Percentiles rank a stretch among this genome's conserved stretches.
Evolutionary conservation across 495 filamentous ascomycete genomes (phyloP).

Genomic region (Margaritispora aquatica): DNA sequence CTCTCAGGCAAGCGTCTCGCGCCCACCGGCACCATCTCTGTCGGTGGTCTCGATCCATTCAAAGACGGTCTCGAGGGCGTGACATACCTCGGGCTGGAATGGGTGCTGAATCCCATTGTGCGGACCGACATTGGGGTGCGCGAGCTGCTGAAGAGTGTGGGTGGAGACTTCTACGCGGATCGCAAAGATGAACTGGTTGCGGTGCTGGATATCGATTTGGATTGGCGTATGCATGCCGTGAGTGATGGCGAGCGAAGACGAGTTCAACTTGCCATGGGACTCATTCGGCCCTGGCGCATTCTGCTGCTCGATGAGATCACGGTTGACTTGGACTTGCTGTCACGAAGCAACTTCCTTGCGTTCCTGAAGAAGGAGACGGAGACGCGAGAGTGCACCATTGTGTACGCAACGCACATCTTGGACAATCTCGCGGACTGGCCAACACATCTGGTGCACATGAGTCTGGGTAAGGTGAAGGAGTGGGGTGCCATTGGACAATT

Average conservation of each 20-base stretch:
- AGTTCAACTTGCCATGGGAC: constrained; percentile 93
- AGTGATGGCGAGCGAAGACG: constrained; percentile 84
- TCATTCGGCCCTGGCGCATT: constrained; percentile 88
- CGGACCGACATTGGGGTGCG: constrained; percentile 88
- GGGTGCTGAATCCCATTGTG: constrained; percentile 97
- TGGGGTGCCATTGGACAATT: constrained; percentile 61
- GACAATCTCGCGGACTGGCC: constrained; percentile 92
- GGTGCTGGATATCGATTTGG: constrained; percentile 86
- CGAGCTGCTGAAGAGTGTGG: constrained; percentile 77
- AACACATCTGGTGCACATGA: constrained; percentile 93
- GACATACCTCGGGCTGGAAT: constrained; percentile 94
- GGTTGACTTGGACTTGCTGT: constrained; percentile 88
- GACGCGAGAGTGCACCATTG: constrained; percentile 74
- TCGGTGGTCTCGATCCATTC: constrained; percentile 87
- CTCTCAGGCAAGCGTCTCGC: constrained; percentile 92
- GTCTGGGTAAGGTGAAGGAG: constrained; percentile 75
- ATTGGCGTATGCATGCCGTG: constrained; percentile 93
- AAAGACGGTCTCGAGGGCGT: constrained; percentile 81
- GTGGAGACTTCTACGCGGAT: constrained; percentile 73
- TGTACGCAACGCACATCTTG: constrained; percentile 96
- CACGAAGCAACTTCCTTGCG: constrained; percentile 72
- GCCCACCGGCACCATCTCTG: constrained; percentile 60
- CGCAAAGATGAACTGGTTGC: constrained; percentile 79
- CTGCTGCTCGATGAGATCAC: constrained; percentile 95
- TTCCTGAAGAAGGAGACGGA: constrained; percentile 88